Evolutionary conservation across 805 yeast species (phyloP), one percentile per base, ranked within the genome.

Genomic region (Cyberlindnera subsufficiens): DNA sequence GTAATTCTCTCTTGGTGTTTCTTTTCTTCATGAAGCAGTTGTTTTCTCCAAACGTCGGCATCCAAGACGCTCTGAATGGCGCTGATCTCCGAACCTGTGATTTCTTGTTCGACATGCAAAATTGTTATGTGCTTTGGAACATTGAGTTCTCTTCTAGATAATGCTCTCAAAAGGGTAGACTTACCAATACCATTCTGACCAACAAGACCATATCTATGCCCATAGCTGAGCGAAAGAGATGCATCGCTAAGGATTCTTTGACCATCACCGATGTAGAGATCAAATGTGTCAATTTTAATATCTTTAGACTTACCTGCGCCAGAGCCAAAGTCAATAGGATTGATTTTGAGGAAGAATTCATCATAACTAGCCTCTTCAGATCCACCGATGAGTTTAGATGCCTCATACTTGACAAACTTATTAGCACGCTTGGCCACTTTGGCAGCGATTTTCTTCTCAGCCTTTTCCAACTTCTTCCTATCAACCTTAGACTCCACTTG

Each of bases 111-210:
- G 44, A 93, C 99, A 58, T 93, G 96, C 54, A 93, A 72, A 64
- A 93, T 86, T 2, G 98, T 86, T 50, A 93, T 91, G 63, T 93
- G 98, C 55, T 86, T 89, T 13, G 99, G 98, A 54, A 93, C 84
- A 44, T 88, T 80, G 54, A 93, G 72, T 60, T 93, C 99, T 76
- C 99, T 83, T 63, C 95, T 78, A 1, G 97, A 83, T 42, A 93
- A 69, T 0, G 99, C 99, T 53, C 87, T 76, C 60, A 93, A 71
- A 42, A 93, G 68, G 0, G 99, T 93, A 35, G 98, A 90, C 65
- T 93, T 93, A 82, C 99, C 99, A 54, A 93, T 90, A 91, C 99
- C 99, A 70, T 93, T 93, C 62, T 90, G 95, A 65, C 99, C 99
- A 35, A 93, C 96, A 41, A 93, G 69, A 78, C 99, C 99, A 56